These are phyloP conservation scores for Phytopythium delawarense DNA, from an alignment of 352 stramenopile species.

Conservation along the genomic window DNA sequence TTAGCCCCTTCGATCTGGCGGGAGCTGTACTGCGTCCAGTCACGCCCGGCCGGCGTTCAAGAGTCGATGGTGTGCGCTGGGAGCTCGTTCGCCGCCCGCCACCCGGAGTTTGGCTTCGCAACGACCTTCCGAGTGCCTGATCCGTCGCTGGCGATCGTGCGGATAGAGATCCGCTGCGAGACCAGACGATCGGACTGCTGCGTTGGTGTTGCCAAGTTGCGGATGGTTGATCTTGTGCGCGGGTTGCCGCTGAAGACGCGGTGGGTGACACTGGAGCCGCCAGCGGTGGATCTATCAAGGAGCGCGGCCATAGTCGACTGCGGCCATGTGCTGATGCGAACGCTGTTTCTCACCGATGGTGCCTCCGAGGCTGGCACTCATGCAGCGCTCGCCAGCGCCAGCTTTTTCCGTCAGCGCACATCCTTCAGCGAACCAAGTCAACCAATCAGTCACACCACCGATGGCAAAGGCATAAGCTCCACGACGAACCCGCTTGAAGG, in stretches of 20 bases:
- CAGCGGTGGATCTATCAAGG: background rate
- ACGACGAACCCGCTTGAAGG: background rate
- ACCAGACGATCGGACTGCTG: constrained; percentile 22
- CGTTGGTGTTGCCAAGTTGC: constrained; percentile 28
- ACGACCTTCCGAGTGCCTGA: constrained; percentile 48
- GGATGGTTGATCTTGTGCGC: constrained; percentile 48
- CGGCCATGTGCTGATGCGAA: constrained; percentile 39
- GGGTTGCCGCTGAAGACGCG: constrained; percentile 58
- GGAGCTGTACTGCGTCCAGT: constrained; percentile 26
- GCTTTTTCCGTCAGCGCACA: background rate
- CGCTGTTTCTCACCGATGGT: constrained; percentile 56
- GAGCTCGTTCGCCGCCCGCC: constrained; percentile 36
- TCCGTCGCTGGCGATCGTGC: constrained; percentile 28
- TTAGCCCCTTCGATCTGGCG: background rate
- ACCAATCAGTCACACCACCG: background rate
- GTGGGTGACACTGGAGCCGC: constrained; percentile 39
- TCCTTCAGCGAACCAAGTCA: background rate
- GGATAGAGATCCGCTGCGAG: constrained; percentile 42
- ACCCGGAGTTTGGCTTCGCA: constrained; percentile 36
- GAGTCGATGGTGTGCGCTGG: constrained; percentile 30
- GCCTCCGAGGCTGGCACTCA: constrained; percentile 17
- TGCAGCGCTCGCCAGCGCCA: constrained; percentile 7
- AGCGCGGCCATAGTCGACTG: constrained; percentile 3
- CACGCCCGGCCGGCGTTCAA: constrained; percentile 28
- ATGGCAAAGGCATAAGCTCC: background rate